Conservation (phyloP, 805 yeast species). For the Zygotorulaspora chibaensis region DNA sequence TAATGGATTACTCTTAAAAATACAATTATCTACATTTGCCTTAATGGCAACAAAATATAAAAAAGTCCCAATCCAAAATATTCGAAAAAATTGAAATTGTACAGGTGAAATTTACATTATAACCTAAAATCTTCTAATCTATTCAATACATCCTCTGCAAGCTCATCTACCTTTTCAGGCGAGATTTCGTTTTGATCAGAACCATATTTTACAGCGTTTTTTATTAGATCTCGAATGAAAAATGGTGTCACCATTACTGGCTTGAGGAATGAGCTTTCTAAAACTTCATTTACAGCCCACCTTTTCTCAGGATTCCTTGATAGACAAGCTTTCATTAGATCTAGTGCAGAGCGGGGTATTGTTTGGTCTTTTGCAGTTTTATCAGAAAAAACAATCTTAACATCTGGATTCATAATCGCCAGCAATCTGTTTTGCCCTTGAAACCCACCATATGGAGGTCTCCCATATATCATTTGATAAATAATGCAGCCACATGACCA, state of each 20-base stretch:
- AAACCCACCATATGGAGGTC: conserved; percentile 81
- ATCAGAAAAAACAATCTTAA: conserved; percentile 62
- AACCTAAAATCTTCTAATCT: conserved; percentile 35
- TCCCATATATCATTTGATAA: conserved; percentile 92
- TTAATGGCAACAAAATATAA: background rate
- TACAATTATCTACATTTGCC: background rate
- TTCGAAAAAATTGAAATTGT: background rate
- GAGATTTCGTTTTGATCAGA: conserved; percentile 41
- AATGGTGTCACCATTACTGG: conserved; percentile 70
- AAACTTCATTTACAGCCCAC: conserved; percentile 57
- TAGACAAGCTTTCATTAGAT: conserved; percentile 68
- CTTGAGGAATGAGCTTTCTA: conserved; percentile 59
- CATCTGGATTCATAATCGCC: conserved; percentile 83
- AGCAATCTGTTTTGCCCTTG: conserved; percentile 71
- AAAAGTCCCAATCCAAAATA: background rate
- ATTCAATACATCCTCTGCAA: conserved; percentile 57
- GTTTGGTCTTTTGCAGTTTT: conserved; percentile 53
- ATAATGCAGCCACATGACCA: conserved; percentile 98
- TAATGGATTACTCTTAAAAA: background rate
- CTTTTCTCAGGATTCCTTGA: conserved; percentile 65
- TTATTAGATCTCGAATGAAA: conserved; percentile 65
- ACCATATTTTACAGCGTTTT: conserved; percentile 75
- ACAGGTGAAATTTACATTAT: conserved; percentile 6
- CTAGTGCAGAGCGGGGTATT: conserved; percentile 69
- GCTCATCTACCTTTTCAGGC: conserved; percentile 42